phyloP scores from a whole-genome alignment of 2,329 filamentous ascomycete species.

The Akanthomyces uredinophilus region DNA sequence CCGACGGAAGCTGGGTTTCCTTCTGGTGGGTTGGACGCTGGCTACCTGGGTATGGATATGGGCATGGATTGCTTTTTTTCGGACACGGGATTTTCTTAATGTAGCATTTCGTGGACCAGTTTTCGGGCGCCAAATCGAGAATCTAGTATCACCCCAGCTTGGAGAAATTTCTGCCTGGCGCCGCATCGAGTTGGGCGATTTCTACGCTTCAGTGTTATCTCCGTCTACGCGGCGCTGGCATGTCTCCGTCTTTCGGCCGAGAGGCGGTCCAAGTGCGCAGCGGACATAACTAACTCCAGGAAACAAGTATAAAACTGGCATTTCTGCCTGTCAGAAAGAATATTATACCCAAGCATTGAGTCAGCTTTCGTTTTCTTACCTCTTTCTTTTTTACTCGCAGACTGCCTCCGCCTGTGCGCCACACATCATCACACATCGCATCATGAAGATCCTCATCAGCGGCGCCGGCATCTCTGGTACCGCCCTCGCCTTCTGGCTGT shows the following conservation, averaged over 20 bases:
- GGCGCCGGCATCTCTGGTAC: conserved; percentile 32
- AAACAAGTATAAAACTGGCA: background rate
- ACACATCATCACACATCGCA: background rate
- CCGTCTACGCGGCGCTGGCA: background rate
- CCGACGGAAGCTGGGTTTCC: background rate
- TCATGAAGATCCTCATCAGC: conserved; percentile 29
- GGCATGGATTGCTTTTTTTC: conserved; percentile 12
- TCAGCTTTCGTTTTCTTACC: background rate
- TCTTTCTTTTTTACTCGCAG: background rate
- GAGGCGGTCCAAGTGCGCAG: background rate
- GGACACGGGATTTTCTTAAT: background rate
- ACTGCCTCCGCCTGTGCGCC: no score
- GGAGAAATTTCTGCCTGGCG: no score
- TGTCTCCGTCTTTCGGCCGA: conserved; percentile 12
- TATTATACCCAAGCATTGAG: background rate
- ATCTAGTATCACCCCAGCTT: background rate
- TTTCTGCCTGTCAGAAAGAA: background rate
- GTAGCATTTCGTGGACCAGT: background rate
- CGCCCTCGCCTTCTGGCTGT: conserved; percentile 46
- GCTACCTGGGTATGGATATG: background rate
- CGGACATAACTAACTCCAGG: conserved; percentile 2
- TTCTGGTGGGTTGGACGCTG: background rate
- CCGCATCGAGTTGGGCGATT: background rate
- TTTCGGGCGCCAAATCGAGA: background rate
- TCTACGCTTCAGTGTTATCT: background rate